A percentile compares a stretch with the other conserved stretches of the same genome.
Conservation (phyloP, 1,284 basidiomycete genomes). For the Fomitopsis pinicola region DNA sequence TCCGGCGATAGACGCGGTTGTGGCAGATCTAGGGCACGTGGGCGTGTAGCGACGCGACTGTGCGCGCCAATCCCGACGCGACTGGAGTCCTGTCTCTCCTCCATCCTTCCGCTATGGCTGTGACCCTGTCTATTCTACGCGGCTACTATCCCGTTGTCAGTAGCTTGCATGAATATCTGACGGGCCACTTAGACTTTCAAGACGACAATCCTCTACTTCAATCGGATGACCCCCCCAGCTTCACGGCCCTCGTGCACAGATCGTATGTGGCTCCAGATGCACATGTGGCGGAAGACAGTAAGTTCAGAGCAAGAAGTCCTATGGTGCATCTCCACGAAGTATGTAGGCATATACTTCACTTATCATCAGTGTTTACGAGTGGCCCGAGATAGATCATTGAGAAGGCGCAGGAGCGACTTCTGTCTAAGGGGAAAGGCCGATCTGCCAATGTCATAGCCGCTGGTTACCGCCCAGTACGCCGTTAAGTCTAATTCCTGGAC, state of each 20-base stretch:
- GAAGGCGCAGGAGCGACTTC: conserved; percentile 49
- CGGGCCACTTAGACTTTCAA: conserved; percentile 29
- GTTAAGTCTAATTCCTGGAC: not conserved
- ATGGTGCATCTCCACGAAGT: conserved; percentile 29
- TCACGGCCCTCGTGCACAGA: conserved; percentile 36
- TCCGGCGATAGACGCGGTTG: not conserved
- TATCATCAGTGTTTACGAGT: conserved; percentile 35
- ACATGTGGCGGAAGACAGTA: conserved; percentile 6
- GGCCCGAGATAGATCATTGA: conserved; percentile 46
- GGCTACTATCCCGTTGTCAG: conserved; percentile 38
- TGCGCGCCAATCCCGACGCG: not conserved
- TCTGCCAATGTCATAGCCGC: conserved; percentile 56
- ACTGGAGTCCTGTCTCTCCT: not conserved
- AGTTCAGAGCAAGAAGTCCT: conserved; percentile 31
- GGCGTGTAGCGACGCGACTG: not conserved
- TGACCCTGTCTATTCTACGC: conserved; percentile 20
- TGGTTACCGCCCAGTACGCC: conserved; percentile 58
- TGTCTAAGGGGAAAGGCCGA: conserved; percentile 34
- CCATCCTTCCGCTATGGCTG: not conserved
- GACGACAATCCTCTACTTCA: conserved; percentile 14
- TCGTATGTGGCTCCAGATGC: conserved; percentile 40
- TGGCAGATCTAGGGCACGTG: not conserved
- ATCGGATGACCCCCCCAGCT: conserved; percentile 33
- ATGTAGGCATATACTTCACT: not conserved
- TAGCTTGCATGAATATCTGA: conserved; percentile 40